Conservation (phyloP, 495 filamentous ascomycete genomes). For the Aspergillus kassunensis region DNA sequence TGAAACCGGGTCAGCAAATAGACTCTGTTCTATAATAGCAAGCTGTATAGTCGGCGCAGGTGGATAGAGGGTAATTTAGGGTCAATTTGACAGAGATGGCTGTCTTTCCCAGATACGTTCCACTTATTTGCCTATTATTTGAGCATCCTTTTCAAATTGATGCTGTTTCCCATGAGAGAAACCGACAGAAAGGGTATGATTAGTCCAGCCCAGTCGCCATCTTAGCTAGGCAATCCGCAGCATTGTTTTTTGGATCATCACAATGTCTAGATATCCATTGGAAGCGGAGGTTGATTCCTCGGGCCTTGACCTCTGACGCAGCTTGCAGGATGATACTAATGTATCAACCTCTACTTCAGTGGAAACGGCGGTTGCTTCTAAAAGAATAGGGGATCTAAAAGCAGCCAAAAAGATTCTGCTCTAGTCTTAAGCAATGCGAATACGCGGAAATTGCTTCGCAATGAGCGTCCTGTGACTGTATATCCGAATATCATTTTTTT, state of each 20-base stretch:
- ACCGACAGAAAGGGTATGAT: slow-evolving; percentile 13
- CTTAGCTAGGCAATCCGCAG: slow-evolving; percentile 10
- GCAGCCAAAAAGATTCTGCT: too few species aligned
- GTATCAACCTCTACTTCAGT: too few species aligned
- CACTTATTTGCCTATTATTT: slow-evolving; percentile 5
- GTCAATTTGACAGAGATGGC: slow-evolving; percentile 12
- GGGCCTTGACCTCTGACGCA: slow-evolving; percentile 6
- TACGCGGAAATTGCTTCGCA: too few species aligned
- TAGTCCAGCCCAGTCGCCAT: not conserved
- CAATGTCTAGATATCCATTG: slow-evolving; percentile 10
- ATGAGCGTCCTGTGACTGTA: too few species aligned
- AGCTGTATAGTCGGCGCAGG: not conserved
- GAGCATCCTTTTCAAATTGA: slow-evolving; percentile 7
- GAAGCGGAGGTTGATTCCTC: slow-evolving; percentile 4
- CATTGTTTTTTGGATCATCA: slow-evolving; percentile 5
- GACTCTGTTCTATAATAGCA: not conserved
- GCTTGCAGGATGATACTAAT: slow-evolving; percentile 8
- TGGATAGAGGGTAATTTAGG: slow-evolving; percentile 1
- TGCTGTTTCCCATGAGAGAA: slow-evolving; percentile 11
- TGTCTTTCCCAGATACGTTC: slow-evolving; percentile 5
- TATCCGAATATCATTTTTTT: too few species aligned
- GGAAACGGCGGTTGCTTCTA: too few species aligned
- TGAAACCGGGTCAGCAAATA: slow-evolving; percentile 12
- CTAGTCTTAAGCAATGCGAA: too few species aligned
- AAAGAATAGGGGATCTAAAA: too few species aligned